Evolutionary conservation across 2,329 filamentous ascomycete species (phyloP), one percentile per base, ranked within the genome.

Genomic region (Aureobasidium uvarum): DNA sequence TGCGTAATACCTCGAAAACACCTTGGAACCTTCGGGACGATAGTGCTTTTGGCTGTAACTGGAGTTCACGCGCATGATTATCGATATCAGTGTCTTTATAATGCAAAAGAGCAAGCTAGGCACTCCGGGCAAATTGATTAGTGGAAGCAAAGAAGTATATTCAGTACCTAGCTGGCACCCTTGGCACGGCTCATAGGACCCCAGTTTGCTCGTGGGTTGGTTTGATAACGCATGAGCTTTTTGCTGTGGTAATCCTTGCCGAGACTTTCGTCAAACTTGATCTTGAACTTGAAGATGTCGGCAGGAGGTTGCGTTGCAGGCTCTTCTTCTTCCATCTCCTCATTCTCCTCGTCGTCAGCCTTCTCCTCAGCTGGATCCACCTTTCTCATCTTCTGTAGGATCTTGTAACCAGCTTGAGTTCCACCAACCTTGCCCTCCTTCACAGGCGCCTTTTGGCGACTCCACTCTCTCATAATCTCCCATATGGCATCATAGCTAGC

Each of bases 401-500:
- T 87, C 58, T 81, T 85, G 73, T 86, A 90, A 1, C 90, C 91
- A 0, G 92, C 81, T 60, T 84, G 90, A n/a, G 84, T 84, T 46
- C 86, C 82, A 71, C 86, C 89, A 64, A 96, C 81, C 23, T 86
- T 86, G 1, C 85, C 85, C 41, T 88, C 85, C 74, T 90, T 96
- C 66, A 96, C 82, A 0, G 93, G 92, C 0, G 85, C 83, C 72
- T 89, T 90, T 74, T 96, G 92, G 28, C 89, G 85, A 16, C 90
- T 86, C 92, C 92, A 99, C 77, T 96, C 92, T 31, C 91, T 85
- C 86, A 98, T 95, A 33, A 98, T 81, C 74, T 96, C 90, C 93
- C 95, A 98, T 55, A 99, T 85, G 0, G 91, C 87, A 5, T 82
- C 82, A 92, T 92, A 99, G 0, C 93, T 91, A 16, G 95, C 95